Conservation (phyloP, 495 filamentous ascomycete species). For the Pseudoneurospora amorphoporcata region DNA sequence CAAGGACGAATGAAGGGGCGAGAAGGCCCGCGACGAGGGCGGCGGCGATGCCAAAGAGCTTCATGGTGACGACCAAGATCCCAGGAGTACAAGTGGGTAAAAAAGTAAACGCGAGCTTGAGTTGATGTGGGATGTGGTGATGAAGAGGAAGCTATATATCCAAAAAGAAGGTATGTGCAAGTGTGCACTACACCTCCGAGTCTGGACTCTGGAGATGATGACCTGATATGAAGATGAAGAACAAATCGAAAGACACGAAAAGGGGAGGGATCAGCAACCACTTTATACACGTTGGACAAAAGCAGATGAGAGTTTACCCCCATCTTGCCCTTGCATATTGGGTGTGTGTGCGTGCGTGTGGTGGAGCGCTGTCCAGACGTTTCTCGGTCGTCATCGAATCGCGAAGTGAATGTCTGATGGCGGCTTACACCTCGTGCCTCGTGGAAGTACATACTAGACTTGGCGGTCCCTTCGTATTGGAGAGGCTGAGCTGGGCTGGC, state of each 20-base stretch:
- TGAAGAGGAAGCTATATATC: background rate
- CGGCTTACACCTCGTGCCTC: background rate
- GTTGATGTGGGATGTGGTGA: background rate
- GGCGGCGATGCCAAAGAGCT: constrained; percentile 10
- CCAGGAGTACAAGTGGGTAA: background rate
- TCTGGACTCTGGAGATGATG: background rate
- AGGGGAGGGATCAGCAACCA: background rate
- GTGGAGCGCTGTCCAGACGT: background rate
- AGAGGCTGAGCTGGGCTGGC: background rate
- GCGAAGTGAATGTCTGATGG: background rate
- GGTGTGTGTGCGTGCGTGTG: background rate
- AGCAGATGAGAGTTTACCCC: background rate
- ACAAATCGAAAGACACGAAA: background rate
- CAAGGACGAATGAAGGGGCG: constrained; percentile 7
- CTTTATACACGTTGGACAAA: background rate
- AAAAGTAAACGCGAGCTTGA: background rate
- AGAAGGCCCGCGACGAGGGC: constrained; percentile 16
- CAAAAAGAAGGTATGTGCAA: background rate
- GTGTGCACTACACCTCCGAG: background rate
- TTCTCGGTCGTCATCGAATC: background rate
- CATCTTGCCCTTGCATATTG: background rate
- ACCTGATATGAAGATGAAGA: background rate
- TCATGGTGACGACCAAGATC: constrained; percentile 10
- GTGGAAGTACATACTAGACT: background rate
- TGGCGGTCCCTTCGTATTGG: background rate